Evolutionary conservation across 2,329 filamentous ascomycete genomes (phyloP), one percentile per base, ranked within the genome.

Genomic region (Fusarium sp.): DNA sequence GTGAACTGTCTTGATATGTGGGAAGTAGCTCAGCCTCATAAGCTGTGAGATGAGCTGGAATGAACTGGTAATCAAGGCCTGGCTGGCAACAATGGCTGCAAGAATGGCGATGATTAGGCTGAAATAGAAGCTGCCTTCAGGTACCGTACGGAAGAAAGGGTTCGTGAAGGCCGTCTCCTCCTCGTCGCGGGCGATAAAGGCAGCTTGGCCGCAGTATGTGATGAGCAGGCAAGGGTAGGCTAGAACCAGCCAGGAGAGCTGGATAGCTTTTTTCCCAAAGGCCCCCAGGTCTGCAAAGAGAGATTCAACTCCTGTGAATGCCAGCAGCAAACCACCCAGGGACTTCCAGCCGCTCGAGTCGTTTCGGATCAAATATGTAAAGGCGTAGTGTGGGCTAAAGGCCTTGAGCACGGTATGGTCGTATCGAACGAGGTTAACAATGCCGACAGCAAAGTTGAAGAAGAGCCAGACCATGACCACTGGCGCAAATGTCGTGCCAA

Each of bases 301-400:
- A 1, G 93, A 92, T 80, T 95, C 93, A n/a, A 94, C 92, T 20
- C 91, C 93, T 2, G 93, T 95, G 77, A 95, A 95, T 4, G 91
- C 89, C 11, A 95, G 87, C 3, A 95, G 81, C 22, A 95, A 89
- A 6, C 93, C 93, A n/a, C 91, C 92, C 2, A 94, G 85, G 68
- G 87, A 89, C 67, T 85, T 85, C 91, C 92, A 94, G 1, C 90
- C 91, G 6, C 88, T 84, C 4, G 87, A 85, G 63, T 87, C 86
- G 76, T 92, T 90, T 15, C 89, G 85, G 22, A 88, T 80, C 43
- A 94, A 86, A 78, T 90, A 94, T 4, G 85, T 79, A 65, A 91
- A 89, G 4, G 90, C 91, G 68, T 87, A 92, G 70, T 87, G 88
- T 0, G 89, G 89, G 43, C 84, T 88, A 71, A 90, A 90, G 1